These are phyloP conservation scores for Xylariaceae sp. DNA, from an alignment of 2,329 filamentous ascomycete species.

Conservation along the genomic window DNA sequence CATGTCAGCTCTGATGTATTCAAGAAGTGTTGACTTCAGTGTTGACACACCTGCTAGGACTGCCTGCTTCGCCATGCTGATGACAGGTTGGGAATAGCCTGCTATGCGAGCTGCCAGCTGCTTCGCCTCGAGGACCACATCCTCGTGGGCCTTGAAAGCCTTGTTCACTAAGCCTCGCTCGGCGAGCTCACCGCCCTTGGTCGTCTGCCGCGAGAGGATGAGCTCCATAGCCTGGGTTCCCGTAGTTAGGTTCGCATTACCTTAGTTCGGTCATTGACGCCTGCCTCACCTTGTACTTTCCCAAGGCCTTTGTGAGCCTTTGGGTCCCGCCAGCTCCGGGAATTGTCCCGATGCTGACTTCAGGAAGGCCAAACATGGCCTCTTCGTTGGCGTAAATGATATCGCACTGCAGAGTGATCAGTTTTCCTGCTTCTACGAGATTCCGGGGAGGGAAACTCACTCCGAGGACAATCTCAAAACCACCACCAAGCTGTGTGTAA, in stretches of 20 bases:
- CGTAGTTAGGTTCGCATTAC: neutral
- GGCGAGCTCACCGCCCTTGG: constrained; percentile 32
- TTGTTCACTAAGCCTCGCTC: constrained; percentile 36
- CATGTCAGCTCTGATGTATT: constrained; percentile 8
- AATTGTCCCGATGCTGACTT: constrained; percentile 89
- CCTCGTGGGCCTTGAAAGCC: constrained; percentile 26
- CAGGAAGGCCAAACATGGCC: constrained; percentile 90
- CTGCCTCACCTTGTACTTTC: constrained; percentile 29
- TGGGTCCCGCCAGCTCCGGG: constrained; percentile 89
- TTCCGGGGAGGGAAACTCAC: constrained; percentile 22
- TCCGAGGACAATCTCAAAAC: constrained; percentile 45
- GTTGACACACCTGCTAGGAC: constrained; percentile 23
- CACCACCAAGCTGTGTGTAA: constrained; percentile 39
- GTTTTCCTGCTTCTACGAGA: neutral
- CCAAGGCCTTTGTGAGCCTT: constrained; percentile 29
- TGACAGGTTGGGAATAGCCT: constrained; percentile 33
- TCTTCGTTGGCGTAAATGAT: constrained; percentile 68
- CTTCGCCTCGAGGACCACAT: constrained; percentile 34
- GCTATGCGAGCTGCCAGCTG: constrained; percentile 36
- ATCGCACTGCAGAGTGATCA: constrained; percentile 27
- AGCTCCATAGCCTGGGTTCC: constrained; percentile 37
- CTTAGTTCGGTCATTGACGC: neutral
- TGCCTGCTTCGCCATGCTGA: constrained; percentile 39
- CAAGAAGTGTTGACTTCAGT: neutral
- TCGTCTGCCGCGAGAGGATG: constrained; percentile 37